Evolutionary conservation across 2,329 filamentous ascomycete species (phyloP).

Genomic region (Exophiala bonariae): DNA sequence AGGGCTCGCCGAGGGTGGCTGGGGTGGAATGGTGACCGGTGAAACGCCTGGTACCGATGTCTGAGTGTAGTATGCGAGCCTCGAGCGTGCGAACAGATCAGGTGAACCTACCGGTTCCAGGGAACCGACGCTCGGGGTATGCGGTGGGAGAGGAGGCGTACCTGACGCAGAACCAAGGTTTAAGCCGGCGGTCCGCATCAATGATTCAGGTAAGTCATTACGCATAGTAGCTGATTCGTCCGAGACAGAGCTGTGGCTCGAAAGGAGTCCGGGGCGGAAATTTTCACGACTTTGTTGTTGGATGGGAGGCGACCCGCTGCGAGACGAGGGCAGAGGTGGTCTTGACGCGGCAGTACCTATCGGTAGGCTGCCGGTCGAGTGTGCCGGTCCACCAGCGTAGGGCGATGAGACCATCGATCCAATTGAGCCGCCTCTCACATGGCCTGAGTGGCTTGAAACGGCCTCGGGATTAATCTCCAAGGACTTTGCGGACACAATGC

Average conservation of each 20-base stretch:
- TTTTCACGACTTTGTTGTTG: slow-evolving; percentile 16
- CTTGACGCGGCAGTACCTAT: slow-evolving; percentile 3
- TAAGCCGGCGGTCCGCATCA: slow-evolving; percentile 20
- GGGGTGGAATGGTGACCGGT: slow-evolving; percentile 3
- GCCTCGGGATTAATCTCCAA: slow-evolving; percentile 15
- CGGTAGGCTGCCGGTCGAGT: slow-evolving; percentile 1
- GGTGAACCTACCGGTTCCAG: slow-evolving; percentile 9
- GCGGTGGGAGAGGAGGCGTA: slow-evolving; percentile 19
- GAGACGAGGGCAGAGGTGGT: slow-evolving; percentile 19
- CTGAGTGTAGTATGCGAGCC: slow-evolving; percentile 14
- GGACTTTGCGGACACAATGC: slow-evolving; percentile 26
- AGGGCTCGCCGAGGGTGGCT: not conserved
- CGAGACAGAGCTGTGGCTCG: slow-evolving; percentile 25
- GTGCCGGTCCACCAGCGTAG: slow-evolving; percentile 13
- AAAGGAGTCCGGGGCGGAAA: slow-evolving; percentile 19
- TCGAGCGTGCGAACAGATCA: slow-evolving; percentile 14
- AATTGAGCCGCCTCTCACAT: slow-evolving; percentile 24
- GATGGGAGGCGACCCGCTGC: slow-evolving; percentile 19
- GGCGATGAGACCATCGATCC: slow-evolving; percentile 24
- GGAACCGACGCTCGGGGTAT: slow-evolving; percentile 4
- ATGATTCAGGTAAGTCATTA: slow-evolving; percentile 21
- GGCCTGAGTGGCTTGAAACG: slow-evolving; percentile 9
- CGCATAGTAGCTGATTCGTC: slow-evolving; percentile 24
- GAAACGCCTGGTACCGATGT: too few species aligned
- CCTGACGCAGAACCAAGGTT: slow-evolving; percentile 15